Base-by-base conservation (phyloP, 148 eudicot genomes). In the Rhododendron mucronatum region DNA sequence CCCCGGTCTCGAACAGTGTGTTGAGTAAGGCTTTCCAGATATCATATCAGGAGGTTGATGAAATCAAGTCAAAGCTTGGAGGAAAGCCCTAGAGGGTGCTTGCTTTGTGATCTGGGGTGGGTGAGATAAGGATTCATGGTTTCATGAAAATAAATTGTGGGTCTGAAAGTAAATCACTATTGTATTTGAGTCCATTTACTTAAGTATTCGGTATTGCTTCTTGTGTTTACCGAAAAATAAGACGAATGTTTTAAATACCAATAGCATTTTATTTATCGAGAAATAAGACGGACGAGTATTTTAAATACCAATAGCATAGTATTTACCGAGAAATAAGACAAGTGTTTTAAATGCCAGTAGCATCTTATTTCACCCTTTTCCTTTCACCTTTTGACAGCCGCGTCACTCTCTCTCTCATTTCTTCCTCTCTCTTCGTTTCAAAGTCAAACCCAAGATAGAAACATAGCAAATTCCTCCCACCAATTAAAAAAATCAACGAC, bases 1-100 rank as follows among this genome's bases (percentile, higher is more conserved):
- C 89, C 2, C 39, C 84, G 2, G 84, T 87, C 16, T 80, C 86
- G 6, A 50, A 83, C 12, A 30, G 18, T 73, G 86, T 87, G 48
- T 73, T 87, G 86, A 26, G 76, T 18, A 57, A 51, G 61, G 65
- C 89, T 10, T 87, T 87, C 81, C 89, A 87, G 63, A 30, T 84
- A 10, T 37, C 33, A 14, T 7, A 18, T 30, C 12, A 83, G 9
- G 53, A 78, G 53, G 88, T 84, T 67, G 83, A 83, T 10, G 75
- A 76, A 8, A 87, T 87, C 51, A 78, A 87, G 55, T 6, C 63
- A 10, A 78, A 16, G 83, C 35, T 87, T 28, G 57, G 85, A 8
- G 63, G 82, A 10, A 57, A 28, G 35, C 0, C 8, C 15, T 55
- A 55, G 33, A 18, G 0, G 45, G 45, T 16, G 45, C 8, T 47